A percentile compares a stretch with the other conserved stretches of the same genome.
These are phyloP conservation scores for Pichia sp. DNA, from an alignment of 1,139 yeast species.

Conservation along the genomic window DNA sequence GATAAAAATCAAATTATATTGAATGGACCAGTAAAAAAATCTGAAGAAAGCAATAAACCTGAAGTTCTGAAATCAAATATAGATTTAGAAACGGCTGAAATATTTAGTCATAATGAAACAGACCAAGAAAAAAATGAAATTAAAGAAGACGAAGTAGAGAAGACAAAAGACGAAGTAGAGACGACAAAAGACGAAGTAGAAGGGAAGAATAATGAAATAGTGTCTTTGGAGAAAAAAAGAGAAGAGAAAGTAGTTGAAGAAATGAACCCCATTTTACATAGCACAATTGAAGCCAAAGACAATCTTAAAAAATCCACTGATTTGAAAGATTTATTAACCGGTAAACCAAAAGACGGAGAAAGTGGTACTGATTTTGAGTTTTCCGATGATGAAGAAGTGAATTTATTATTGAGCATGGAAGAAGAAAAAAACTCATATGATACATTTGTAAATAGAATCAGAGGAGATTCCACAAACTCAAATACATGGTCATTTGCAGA, in stretches of 20 bases:
- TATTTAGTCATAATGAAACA: neutral
- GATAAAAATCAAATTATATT: neutral
- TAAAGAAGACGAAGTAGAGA: neutral
- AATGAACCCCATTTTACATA: neutral
- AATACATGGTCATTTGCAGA: slow-evolving; percentile 40
- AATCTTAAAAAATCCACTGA: neutral
- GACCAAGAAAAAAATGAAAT: neutral
- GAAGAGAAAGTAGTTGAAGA: neutral
- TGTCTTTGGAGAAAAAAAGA: neutral
- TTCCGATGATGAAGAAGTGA: slow-evolving; percentile 72
- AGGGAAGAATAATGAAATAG: too few species aligned
- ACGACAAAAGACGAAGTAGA: too few species aligned
- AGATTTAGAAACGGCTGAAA: neutral
- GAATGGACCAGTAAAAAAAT: neutral
- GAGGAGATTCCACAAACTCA: slow-evolving; percentile 27
- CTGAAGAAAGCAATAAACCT: neutral
- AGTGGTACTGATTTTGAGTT: slow-evolving; percentile 50
- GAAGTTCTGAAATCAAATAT: neutral
- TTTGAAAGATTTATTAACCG: neutral
- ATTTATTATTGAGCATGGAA: slow-evolving; percentile 51
- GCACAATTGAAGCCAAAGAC: neutral
- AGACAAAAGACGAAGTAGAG: too few species aligned
- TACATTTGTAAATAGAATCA: slow-evolving; percentile 38
- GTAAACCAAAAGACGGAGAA: neutral
- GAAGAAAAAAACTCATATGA: slow-evolving; percentile 71